Evolutionary conservation across 2,329 filamentous ascomycete genomes (phyloP).

Genomic region (Claviceps paspali): DNA sequence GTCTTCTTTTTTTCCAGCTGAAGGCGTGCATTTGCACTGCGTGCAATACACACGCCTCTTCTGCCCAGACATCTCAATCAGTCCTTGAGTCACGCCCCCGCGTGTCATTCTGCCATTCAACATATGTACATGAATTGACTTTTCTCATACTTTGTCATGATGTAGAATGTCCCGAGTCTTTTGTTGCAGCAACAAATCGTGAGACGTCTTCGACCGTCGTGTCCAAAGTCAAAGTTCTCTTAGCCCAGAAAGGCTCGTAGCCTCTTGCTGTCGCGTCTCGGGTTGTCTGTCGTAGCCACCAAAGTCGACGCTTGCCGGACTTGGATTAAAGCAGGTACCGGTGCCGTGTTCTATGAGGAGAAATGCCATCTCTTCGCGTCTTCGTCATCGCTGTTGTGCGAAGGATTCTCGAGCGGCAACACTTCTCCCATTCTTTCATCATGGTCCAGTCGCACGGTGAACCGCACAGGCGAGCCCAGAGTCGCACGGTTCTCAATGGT

Average conservation of each 20-base stretch:
- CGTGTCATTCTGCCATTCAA: neutral
- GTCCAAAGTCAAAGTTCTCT: conserved; percentile 16
- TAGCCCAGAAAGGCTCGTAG: conserved; percentile 9
- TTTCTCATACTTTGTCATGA: neutral
- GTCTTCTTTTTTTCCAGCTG: neutral
- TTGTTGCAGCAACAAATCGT: conserved; percentile 11
- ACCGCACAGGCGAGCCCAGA: conserved; percentile 5
- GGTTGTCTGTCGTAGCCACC: conserved; percentile 1
- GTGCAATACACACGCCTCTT: conserved; percentile 1
- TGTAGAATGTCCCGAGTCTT: conserved; percentile 6
- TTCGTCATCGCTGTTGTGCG: neutral
- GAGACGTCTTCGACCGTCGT: conserved; percentile 14
- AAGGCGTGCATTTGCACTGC: neutral
- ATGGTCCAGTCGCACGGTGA: conserved; percentile 3
- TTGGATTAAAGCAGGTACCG: neutral
- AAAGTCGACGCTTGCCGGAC: conserved; percentile 8
- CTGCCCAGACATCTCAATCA: neutral
- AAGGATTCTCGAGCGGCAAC: neutral
- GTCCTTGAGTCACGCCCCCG: neutral
- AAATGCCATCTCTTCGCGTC: neutral
- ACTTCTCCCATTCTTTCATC: conserved; percentile 5
- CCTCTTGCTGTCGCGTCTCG: neutral
- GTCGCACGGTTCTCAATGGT: conserved; percentile 7
- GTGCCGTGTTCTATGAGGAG: conserved; percentile 5
- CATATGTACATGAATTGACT: conserved; percentile 1